Base-by-base conservation (phyloP, 164 flowering plant species). In the Cinnamomum micranthum region DNA sequence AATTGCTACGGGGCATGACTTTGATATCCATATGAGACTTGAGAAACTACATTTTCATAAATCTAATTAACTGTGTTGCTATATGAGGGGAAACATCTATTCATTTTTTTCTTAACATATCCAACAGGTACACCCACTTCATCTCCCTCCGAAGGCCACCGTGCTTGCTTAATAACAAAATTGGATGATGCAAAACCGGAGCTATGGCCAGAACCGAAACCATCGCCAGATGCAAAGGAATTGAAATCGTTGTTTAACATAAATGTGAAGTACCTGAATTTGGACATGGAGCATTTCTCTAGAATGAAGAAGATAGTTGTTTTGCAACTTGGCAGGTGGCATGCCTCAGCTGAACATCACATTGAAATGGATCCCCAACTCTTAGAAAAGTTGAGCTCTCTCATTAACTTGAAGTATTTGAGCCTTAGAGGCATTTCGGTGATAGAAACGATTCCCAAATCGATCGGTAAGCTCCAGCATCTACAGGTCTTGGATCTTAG, bases 381-480 rank as follows among this genome's bases (percentile, higher is more conserved):
- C 50, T 51, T 81, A 4, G 72, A 78, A 11, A 71, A 14, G 13
- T 59, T 85, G 20, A 59, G 41, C 41, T 50, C 11, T 10, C 41
- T 74, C 77, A 71, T 62, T 15, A 13, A 65, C 3, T 60, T 88
- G 17, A 77, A 72, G 79, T 80, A 68, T 64, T 59, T 88, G 1
- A 84, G 89, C 74, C 82, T 88, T 50, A 83, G 78, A 80, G 91
- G 91, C 2, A 77, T 86, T 9, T 88, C 86, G 3, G 71, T 84
- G 62, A 77, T 88, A 9, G 68, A 20, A 1, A 51, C 74, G 59
- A 75, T 88, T 31, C 86, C 86, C 2, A 23, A 55, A 59, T 74
- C 85, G 0, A 55, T 86, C 0, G 3, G 65, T 4, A 59, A 72
- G 67, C 83, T 85, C 47, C 7, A 10, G 1, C 64, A 71, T 13